Conservation (phyloP, 768 basidiomycete species). For the Sarcodon aspratus region DNA sequence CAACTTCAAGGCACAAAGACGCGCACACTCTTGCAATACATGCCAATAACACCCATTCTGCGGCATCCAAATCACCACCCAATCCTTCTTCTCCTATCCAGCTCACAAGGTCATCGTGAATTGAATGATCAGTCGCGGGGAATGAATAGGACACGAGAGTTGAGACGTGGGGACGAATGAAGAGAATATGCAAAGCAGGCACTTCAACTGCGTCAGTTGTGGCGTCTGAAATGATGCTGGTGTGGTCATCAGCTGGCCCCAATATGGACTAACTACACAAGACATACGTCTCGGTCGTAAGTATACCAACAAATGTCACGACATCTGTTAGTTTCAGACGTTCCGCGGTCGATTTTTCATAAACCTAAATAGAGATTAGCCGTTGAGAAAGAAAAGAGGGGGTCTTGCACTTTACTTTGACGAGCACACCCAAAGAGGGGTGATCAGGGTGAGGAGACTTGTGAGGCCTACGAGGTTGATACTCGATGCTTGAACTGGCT, state of each 20-base stretch:
- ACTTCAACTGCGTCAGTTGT: constrained; percentile 25
- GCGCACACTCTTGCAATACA: constrained; percentile 53
- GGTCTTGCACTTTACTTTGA: constrained; percentile 38
- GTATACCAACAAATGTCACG: constrained; percentile 62
- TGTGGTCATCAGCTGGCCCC: not conserved
- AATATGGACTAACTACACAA: not conserved
- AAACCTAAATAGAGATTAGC: constrained; percentile 33
- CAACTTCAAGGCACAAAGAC: not conserved
- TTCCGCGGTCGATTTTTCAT: constrained; percentile 33
- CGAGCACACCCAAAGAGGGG: constrained; percentile 56
- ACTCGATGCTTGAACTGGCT: not conserved
- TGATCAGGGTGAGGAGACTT: constrained; percentile 50
- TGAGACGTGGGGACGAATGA: constrained; percentile 27
- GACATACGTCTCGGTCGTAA: constrained; percentile 43
- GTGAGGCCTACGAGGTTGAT: constrained; percentile 28
- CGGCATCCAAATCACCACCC: constrained; percentile 54
- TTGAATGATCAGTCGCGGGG: constrained; percentile 16
- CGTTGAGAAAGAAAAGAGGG: constrained; percentile 2
- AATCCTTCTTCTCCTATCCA: constrained; percentile 70
- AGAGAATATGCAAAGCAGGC: constrained; percentile 64
- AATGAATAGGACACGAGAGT: constrained; percentile 29
- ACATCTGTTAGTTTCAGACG: constrained; percentile 50
- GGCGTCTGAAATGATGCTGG: constrained; percentile 23
- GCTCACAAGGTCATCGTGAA: constrained; percentile 44
- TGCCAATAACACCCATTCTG: constrained; percentile 65